Conservation (phyloP, 768 basidiomycete genomes). For the Amanita subjunquillea region DNA sequence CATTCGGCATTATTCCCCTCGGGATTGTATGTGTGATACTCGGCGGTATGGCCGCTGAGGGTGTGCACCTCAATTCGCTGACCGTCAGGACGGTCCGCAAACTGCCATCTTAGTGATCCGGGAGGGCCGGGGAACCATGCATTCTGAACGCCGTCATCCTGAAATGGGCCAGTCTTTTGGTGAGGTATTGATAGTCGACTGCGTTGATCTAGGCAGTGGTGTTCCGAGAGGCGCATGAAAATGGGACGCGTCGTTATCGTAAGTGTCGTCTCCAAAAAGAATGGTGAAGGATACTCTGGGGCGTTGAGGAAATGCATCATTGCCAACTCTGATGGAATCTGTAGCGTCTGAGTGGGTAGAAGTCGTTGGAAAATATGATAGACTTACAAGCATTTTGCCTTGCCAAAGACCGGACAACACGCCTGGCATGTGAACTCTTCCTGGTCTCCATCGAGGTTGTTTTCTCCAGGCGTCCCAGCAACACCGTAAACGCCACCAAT, state of each 20-base stretch:
- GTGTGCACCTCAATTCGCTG: background rate
- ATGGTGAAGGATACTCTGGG: slow-evolving; percentile 12
- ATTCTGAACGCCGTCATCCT: slow-evolving; percentile 22
- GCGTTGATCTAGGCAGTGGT: slow-evolving; percentile 16
- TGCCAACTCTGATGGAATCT: slow-evolving; percentile 3
- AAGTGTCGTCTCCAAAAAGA: slow-evolving; percentile 23
- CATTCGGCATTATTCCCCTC: background rate
- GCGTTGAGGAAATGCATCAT: slow-evolving; percentile 4
- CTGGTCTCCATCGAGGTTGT: slow-evolving; percentile 18
- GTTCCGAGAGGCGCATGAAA: slow-evolving; percentile 51
- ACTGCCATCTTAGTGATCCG: slow-evolving; percentile 9
- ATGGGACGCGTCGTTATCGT: slow-evolving; percentile 36
- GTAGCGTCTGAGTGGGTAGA: background rate
- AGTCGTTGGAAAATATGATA: background rate
- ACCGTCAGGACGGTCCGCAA: background rate
- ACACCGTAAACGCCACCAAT: slow-evolving; percentile 43
- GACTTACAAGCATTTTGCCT: slow-evolving; percentile 48
- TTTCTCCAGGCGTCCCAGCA: slow-evolving; percentile 25
- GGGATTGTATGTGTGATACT: background rate
- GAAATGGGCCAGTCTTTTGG: background rate
- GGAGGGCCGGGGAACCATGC: slow-evolving; percentile 28
- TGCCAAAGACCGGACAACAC: slow-evolving; percentile 49
- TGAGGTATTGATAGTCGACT: slow-evolving; percentile 16
- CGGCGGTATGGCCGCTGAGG: background rate
- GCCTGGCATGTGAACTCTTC: slow-evolving; percentile 37